These are phyloP conservation scores for Eucalyptus decipiens DNA, from an alignment of 345 rosid species.

Conservation along the genomic window DNA sequence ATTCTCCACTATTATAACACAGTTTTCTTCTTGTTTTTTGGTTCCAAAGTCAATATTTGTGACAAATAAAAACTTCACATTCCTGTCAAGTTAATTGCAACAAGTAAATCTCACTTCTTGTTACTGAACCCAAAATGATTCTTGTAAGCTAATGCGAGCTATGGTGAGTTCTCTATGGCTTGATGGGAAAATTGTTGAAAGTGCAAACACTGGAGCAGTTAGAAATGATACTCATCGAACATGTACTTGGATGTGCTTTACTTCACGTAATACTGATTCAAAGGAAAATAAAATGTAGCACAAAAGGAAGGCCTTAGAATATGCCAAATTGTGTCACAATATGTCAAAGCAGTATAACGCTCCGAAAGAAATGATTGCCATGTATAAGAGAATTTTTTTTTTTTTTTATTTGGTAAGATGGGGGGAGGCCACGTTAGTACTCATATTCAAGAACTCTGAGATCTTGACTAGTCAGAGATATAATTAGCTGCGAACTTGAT, in stretches of 20 bases:
- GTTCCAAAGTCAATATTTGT: neutral
- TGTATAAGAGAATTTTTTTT: neutral
- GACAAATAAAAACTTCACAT: neutral
- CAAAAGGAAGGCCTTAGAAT: neutral
- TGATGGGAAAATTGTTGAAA: neutral
- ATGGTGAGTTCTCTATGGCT: neutral
- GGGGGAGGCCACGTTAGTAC: neutral
- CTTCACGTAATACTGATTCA: neutral
- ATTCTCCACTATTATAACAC: neutral
- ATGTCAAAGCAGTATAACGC: neutral
- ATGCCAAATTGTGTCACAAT: neutral
- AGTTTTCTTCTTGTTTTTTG: neutral
- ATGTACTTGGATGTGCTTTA: neutral
- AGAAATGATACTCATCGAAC: neutral
- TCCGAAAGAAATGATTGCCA: neutral
- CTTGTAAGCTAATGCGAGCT: neutral
- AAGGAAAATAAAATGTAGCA: neutral
- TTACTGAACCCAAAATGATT: neutral
- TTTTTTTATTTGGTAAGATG: neutral
- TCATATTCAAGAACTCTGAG: neutral
- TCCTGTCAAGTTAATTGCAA: neutral
- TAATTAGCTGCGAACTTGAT: neutral
- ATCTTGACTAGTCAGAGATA: neutral
- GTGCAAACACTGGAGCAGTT: neutral
- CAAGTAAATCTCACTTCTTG: neutral